Evolutionary conservation across 495 filamentous ascomycete genomes (phyloP).

Genomic region (Tuber calosporum): DNA sequence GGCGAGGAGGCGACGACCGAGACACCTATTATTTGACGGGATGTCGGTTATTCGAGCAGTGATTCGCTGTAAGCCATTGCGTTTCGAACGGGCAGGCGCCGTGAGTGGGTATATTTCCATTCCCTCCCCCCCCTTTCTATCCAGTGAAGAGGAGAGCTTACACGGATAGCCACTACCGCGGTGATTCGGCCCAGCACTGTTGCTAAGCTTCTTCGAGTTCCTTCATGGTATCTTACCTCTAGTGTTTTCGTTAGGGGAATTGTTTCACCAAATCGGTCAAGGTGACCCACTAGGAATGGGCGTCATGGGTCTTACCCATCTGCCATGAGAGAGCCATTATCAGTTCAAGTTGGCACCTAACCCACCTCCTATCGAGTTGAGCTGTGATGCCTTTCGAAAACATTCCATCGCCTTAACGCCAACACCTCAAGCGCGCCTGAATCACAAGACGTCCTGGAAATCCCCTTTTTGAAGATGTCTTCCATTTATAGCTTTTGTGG

Average conservation of each 20-base stretch:
- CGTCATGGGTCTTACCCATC: background rate
- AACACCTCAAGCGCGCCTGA: background rate
- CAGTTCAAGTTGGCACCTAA: background rate
- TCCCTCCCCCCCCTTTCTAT: background rate
- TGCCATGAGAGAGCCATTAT: background rate
- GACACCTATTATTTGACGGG: background rate
- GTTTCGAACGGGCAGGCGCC: background rate
- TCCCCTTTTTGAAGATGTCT: background rate
- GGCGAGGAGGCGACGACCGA: background rate
- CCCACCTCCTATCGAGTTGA: background rate
- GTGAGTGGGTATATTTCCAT: background rate
- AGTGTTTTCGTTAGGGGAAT: background rate
- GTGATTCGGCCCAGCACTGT: background rate
- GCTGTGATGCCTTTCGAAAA: background rate
- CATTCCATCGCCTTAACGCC: background rate
- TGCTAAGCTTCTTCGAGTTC: background rate
- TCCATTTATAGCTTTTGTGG: background rate
- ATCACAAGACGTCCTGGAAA: background rate
- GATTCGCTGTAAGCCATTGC: background rate
- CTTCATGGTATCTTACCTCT: background rate
- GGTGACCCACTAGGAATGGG: background rate
- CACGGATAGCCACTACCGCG: background rate
- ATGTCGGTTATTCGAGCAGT: background rate
- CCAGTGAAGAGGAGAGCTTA: background rate
- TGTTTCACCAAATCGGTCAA: background rate